Conservation (phyloP, 176 grass and related monocot species). For the Musa schizocarpa region DNA sequence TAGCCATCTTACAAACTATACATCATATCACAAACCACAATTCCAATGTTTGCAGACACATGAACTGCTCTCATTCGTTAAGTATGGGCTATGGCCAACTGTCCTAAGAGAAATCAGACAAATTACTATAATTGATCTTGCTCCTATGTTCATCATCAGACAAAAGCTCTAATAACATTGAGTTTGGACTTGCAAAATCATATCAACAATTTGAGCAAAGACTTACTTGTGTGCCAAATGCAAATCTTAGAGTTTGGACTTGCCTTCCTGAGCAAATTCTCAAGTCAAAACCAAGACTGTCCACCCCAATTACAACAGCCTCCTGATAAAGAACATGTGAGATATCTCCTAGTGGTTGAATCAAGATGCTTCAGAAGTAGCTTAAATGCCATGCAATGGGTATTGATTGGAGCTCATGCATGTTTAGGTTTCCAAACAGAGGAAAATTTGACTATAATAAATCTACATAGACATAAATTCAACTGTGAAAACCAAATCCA, state of each 20-base stretch:
- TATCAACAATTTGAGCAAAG: background rate
- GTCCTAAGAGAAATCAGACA: background rate
- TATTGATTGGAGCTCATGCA: background rate
- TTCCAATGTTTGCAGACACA: too few relatives aligned
- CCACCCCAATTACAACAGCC: conserved; percentile 62
- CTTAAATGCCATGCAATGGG: background rate
- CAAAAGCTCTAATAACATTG: background rate
- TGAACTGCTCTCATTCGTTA: too few relatives aligned
- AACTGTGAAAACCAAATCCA: background rate
- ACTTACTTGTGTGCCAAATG: conserved; percentile 54
- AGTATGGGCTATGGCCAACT: background rate
- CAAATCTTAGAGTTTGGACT: conserved; percentile 79
- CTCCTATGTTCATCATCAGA: background rate
- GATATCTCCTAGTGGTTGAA: conserved; percentile 5
- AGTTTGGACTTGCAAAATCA: background rate
- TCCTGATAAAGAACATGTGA: conserved; percentile 34
- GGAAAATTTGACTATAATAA: background rate
- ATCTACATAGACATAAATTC: background rate
- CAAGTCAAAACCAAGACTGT: conserved; percentile 84
- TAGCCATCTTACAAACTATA: too few relatives aligned
- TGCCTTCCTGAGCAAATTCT: conserved; percentile 81
- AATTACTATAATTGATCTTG: background rate
- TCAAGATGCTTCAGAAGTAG: conserved; percentile 6
- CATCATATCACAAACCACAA: too few relatives aligned
- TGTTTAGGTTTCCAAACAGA: background rate